Evolutionary conservation across 805 yeast genomes (phyloP).

Genomic region (Schizosaccharomyces lindneri): DNA sequence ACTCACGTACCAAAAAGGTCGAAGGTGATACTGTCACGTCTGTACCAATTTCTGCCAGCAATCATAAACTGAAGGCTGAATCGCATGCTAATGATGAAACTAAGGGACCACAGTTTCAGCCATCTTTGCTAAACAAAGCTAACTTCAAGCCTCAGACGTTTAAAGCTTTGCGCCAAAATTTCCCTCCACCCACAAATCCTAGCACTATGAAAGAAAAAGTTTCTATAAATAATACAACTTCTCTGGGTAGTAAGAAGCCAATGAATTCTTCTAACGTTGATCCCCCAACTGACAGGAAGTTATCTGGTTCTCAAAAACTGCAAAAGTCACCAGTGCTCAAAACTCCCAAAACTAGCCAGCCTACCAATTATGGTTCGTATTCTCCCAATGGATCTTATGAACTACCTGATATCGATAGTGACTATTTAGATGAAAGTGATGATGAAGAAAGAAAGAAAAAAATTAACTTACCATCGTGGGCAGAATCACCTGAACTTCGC

Average conservation of each 20-base stretch:
- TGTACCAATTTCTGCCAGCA: background rate
- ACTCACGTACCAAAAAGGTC: background rate
- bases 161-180: too few species aligned
- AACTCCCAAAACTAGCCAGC: background rate
- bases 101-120: too few species aligned
- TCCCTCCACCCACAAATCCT: too few species aligned
- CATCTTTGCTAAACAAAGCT: too few species aligned
- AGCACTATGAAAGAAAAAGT: too few species aligned
- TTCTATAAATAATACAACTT: too few species aligned
- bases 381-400: conserved; percentile 3
- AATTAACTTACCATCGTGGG: conserved; percentile 32
- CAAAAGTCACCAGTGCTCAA: background rate
- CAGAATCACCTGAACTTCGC: conserved; percentile 30
- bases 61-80: too few species aligned
- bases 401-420: conserved; percentile 13
- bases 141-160: too few species aligned
- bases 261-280: background rate
- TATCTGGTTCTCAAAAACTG: background rate
- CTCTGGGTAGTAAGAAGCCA: too few species aligned
- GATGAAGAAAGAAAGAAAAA: conserved; percentile 23
- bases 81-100: too few species aligned
- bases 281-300: background rate
- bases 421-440: conserved; percentile 4
- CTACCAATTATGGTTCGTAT: background rate
- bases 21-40: background rate